Evolutionary conservation across 768 basidiomycete genomes (phyloP), one percentile per base, ranked within the genome.

Genomic region (Mycena filopes): DNA sequence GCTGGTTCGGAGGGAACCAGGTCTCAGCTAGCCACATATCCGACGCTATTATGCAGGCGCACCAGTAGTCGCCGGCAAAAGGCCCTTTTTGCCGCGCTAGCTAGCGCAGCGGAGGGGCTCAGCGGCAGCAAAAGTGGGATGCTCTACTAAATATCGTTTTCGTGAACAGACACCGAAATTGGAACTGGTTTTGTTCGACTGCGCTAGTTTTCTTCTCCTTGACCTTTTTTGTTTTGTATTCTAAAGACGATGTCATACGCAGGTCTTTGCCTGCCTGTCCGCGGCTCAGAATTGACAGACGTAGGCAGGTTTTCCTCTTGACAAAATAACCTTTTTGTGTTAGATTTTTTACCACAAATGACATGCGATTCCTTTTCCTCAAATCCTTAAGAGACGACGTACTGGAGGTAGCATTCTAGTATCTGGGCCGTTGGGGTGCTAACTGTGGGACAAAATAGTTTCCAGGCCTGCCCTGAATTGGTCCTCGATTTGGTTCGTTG

Each of bases 1-100:
- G 98, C 65, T 99, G 95, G 93, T 99, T 99, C 74, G 95, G 95
- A 65, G 96, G 96, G 65, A 90, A 90, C 78, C 91, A 93, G 79
- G 87, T 98, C 63, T 87, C 90, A 48, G 96, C 95, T 68, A 76
- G 86, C 60, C 96, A 94, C 81, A 96, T 97, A 72, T 92, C 94
- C 60, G 95, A 97, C 74, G 93, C 94, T 55, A 92, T 98, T 71
- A 93, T 95, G 92, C 92, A 91, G 81, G 94, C 94, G 67, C 94
- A 95, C 75, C 90, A 91, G 81, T 93, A 84, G 81, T 38, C 43
- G 46, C 11, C n/a, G n/a, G n/a, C n/a, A n/a, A n/a, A n/a, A n/a
- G n/a, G n/a, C n/a, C n/a, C n/a, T n/a, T n/a, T n/a, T n/a, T n/a
- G n/a, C n/a, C n/a, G n/a, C n/a, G n/a, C n/a, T n/a, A n/a, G n/a